phyloP scores from a whole-genome alignment of 164 flowering plant genomes.

The Taxillus chinensis region DNA sequence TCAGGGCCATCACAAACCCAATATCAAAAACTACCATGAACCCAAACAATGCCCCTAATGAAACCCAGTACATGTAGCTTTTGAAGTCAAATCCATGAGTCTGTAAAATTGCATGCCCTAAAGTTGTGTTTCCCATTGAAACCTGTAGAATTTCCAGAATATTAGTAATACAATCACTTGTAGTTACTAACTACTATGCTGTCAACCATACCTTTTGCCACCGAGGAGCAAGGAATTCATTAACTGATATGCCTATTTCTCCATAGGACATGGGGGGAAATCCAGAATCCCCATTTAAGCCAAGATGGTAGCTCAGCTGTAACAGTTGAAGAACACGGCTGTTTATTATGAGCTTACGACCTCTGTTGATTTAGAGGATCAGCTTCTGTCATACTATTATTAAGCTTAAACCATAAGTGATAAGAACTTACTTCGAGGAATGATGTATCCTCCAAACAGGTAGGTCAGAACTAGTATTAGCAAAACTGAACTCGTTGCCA shows the following conservation, averaged over 20 bases:
- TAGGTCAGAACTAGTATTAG: slow-evolving; percentile 14
- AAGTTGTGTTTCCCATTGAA: slow-evolving; percentile 15
- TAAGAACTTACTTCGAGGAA: slow-evolving; percentile 31
- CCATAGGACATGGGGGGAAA: slow-evolving; percentile 43
- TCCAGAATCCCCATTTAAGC: slow-evolving; percentile 51
- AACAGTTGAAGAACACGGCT: neutral
- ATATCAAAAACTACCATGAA: slow-evolving; percentile 29
- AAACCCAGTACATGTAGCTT: slow-evolving; percentile 41
- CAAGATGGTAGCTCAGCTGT: slow-evolving; percentile 39
- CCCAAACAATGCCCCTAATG: slow-evolving; percentile 39
- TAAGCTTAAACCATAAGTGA: too few relatives aligned
- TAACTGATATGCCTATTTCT: slow-evolving; percentile 28
- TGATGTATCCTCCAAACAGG: slow-evolving; percentile 44
- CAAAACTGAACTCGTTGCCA: slow-evolving; percentile 17
- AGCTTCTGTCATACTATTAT: neutral
- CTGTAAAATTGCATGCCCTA: slow-evolving; percentile 17
- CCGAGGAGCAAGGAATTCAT: slow-evolving; percentile 49
- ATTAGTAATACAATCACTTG: neutral
- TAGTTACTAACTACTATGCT: neutral
- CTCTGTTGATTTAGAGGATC: too few relatives aligned
- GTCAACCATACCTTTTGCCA: slow-evolving; percentile 34
- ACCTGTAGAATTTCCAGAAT: slow-evolving; percentile 12
- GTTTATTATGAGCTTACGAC: neutral
- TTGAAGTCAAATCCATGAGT: slow-evolving; percentile 26
- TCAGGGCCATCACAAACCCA: slow-evolving; percentile 36